Evolutionary conservation across 306 rosid species (phyloP), one percentile per base, ranked within the genome.

Genomic region (Clitoria ternatea): DNA sequence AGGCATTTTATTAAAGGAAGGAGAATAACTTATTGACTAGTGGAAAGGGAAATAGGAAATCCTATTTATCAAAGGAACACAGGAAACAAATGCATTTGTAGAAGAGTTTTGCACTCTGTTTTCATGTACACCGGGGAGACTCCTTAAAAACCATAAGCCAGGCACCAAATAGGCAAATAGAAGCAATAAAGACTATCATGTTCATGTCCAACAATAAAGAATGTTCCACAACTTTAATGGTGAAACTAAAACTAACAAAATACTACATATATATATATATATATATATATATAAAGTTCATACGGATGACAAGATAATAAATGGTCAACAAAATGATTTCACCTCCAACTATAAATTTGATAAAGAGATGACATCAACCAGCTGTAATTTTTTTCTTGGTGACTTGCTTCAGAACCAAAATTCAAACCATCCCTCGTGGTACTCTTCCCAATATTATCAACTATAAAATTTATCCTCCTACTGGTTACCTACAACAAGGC

Each of bases 271-370:
- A 72, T n/a, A 64, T 56, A 30, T n/a, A n/a, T n/a, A n/a, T n/a
- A n/a, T n/a, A n/a, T n/a, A n/a, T n/a, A n/a, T n/a, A n/a, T n/a
- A n/a, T n/a, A n/a, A n/a, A n/a, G n/a, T n/a, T n/a, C n/a, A n/a
- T n/a, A n/a, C n/a, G 49, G 56, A 44, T 24, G 52, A 55, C 23
- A 18, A 50, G 24, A 56, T 42, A 35, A 35, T 32, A 15, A 54
- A 18, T 19, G 8, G 4, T 50, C 26, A 54, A 43, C 53, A 23
- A 77, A 64, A 40, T 50, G 63, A 45, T 54, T 64, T 84, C 73
- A 92, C 98, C 98, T 89, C 57, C 98, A 85, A 75, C 98, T 89
- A 77, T 89, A 86, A 56, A 92, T 90, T 80, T 92, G 98, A 86
- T 87, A 95, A 79, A 92, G 90, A 72, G 96, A 89, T 45, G 90